Evolutionary conservation across 2,329 filamentous ascomycete genomes (phyloP), one percentile per base, ranked within the genome.

Genomic region (Fusarium penzigii): DNA sequence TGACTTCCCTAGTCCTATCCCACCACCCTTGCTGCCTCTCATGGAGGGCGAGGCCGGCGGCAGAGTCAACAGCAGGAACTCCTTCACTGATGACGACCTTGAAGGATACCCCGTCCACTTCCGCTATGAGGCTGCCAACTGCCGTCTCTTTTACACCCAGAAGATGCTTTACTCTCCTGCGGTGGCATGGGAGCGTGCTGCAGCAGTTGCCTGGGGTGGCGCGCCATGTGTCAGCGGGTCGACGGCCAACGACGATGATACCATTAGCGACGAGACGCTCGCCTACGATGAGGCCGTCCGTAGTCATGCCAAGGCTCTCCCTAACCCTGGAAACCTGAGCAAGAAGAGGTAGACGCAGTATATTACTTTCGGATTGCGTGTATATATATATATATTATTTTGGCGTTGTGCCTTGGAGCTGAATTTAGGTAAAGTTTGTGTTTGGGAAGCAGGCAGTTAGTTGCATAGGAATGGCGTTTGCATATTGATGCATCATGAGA

Each of bases 41-140:
- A 79, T 58, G 0, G 13, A 14, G 5, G 54, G 50, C 1, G 25
- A 17, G 5, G n/a, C 7, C 8, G 52, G 53, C 6, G 62, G 62
- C n/a, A 44, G 41, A n/a, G 57, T 65, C 44, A 65, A 65, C 9
- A 65, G 54, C 36, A 57, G 55, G 0, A 64, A 65, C 20, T 25
- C 20, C 20, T 25, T 25, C 49, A 51, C 57, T 3, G 32, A 48
- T 7, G 62, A 65, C 42, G 43, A 64, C 2, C 45, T 65, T 0
- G 44, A 62, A n/a, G 62, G 62, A 13, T 65, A 65, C 29, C 62
- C 62, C 0, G 50, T 64, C 14, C 85, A 88, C 58, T 88, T 87
- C 61, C 68, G 80, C 2, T 82, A 83, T 50, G 79, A 86, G 56
- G 76, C 82, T 1, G 80, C 85, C 1, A 80, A 84, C 58, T 88